phyloP scores from a whole-genome alignment of 2,329 filamentous ascomycete species.

The Teratosphaeria nubilosa region DNA sequence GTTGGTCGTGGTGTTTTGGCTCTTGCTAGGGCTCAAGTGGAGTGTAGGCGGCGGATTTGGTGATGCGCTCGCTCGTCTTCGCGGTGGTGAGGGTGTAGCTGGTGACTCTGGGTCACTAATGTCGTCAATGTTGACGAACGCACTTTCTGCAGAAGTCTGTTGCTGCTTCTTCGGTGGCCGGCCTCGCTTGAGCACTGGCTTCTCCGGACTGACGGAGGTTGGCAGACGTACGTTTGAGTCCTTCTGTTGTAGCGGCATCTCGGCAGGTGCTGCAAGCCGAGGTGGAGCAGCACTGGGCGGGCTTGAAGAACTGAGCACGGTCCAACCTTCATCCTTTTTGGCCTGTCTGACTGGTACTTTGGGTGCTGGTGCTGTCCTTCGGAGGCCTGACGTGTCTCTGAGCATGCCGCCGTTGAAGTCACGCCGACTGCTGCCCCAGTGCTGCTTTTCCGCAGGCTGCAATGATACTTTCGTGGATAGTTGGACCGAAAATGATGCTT shows the following conservation, averaged over 20 bases:
- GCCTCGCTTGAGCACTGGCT: neutral
- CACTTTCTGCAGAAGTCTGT: neutral
- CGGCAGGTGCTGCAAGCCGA: neutral
- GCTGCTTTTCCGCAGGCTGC: slow-evolving; percentile 28
- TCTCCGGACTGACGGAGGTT: neutral
- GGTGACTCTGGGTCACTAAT: slow-evolving; percentile 25
- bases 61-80: slow-evolving; percentile 17
- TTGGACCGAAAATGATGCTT: slow-evolving; percentile 9
- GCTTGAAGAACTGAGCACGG: neutral
- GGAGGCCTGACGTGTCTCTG: slow-evolving; percentile 2
- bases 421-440: slow-evolving; percentile 65
- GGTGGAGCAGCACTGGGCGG: neutral
- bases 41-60: slow-evolving; percentile 7
- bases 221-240: neutral
- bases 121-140: slow-evolving; percentile 21
- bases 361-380: neutral
- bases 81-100: slow-evolving; percentile 22
- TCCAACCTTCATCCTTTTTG: neutral
- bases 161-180: neutral
- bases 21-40: neutral
- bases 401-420: slow-evolving; percentile 45
- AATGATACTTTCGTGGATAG: slow-evolving; percentile 16
- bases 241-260: neutral
- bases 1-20: neutral
- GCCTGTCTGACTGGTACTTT: no score